Conservation (phyloP, 371 early-diverging fungal species). For the Mucor mucedo region DNA sequence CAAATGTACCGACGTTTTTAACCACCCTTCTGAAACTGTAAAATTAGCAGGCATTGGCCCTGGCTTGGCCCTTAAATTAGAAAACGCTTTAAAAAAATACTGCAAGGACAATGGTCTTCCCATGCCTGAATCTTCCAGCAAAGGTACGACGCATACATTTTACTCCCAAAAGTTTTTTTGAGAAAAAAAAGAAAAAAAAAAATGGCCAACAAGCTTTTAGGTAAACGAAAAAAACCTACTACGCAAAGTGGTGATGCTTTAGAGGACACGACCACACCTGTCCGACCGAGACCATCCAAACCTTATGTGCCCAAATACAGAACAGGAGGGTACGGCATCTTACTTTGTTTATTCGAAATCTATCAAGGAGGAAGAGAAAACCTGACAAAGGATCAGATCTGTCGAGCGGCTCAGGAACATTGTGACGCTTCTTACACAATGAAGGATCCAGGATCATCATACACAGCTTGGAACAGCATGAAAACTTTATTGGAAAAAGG, state of each 20-base stretch:
- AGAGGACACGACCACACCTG: slow-evolving; percentile 19
- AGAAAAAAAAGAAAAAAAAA: slow-evolving; percentile 10
- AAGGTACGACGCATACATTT: slow-evolving; percentile 33
- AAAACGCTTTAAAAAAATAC: slow-evolving; percentile 57
- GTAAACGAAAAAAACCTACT: not conserved
- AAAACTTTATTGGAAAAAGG: slow-evolving; percentile 71
- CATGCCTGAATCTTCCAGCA: slow-evolving; percentile 40
- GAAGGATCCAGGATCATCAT: slow-evolving; percentile 56
- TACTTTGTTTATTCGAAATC: slow-evolving; percentile 72
- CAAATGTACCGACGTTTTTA: slow-evolving; percentile 58
- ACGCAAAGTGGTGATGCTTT: slow-evolving; percentile 3
- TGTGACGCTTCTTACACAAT: slow-evolving; percentile 72
- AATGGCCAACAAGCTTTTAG: not conserved
- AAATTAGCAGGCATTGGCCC: slow-evolving; percentile 70
- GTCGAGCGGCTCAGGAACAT: slow-evolving; percentile 62
- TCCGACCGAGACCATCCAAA: slow-evolving; percentile 20
- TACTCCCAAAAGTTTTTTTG: no score
- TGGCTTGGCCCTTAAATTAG: slow-evolving; percentile 61
- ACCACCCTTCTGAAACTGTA: slow-evolving; percentile 59
- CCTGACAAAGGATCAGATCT: slow-evolving; percentile 62
- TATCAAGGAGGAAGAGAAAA: slow-evolving; percentile 29
- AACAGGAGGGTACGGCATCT: slow-evolving; percentile 85
- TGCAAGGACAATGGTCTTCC: slow-evolving; percentile 60
- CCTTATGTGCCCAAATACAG: slow-evolving; percentile 84
- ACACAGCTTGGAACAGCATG: slow-evolving; percentile 84